Percentiles rank a stretch among this genome's conserved stretches.
phyloP scores from a whole-genome alignment of 73 alveolate genomes.

The Symbiodinium natans region DNA sequence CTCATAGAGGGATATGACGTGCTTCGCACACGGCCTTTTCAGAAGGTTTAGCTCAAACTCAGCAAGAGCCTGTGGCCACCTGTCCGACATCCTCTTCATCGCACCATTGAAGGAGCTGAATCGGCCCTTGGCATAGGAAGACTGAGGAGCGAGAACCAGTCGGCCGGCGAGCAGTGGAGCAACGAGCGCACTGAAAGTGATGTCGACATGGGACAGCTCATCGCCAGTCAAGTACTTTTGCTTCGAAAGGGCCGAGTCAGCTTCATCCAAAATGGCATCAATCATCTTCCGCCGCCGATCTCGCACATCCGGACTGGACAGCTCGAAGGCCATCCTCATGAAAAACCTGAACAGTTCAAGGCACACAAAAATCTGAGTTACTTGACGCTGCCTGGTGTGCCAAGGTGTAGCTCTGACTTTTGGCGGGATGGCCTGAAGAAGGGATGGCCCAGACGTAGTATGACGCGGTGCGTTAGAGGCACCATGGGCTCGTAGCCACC shows the following conservation, averaged over 20 bases:
- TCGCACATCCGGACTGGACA: neutral
- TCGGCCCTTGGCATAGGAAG: slow-evolving; percentile 36
- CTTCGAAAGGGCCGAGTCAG: slow-evolving; percentile 40
- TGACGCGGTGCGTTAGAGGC: slow-evolving; percentile 43
- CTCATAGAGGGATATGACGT: slow-evolving; percentile 5
- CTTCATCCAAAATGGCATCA: slow-evolving; percentile 32
- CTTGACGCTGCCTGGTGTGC: no score
- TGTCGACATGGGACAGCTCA: slow-evolving; percentile 43
- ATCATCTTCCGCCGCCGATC: slow-evolving; percentile 47
- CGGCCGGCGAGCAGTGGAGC: slow-evolving; percentile 58
- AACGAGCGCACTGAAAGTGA: slow-evolving; percentile 41
- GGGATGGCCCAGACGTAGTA: slow-evolving; percentile 1
- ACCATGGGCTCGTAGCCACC: slow-evolving; percentile 72
- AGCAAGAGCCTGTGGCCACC: slow-evolving; percentile 47
- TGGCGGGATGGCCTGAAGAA: slow-evolving; percentile 1
- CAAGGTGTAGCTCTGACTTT: no score
- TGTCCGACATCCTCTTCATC: slow-evolving; percentile 9
- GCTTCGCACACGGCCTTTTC: slow-evolving; percentile 50
- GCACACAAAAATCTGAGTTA: no score
- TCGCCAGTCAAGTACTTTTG: slow-evolving; percentile 27
- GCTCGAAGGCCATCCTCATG: slow-evolving; percentile 32
- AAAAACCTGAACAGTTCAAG: neutral
- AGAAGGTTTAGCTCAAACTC: slow-evolving; percentile 49
- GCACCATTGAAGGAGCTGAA: slow-evolving; percentile 53
- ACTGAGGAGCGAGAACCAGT: slow-evolving; percentile 3